Evolutionary conservation across 495 filamentous ascomycete genomes (phyloP).

Genomic region (Aspergillus leporis): DNA sequence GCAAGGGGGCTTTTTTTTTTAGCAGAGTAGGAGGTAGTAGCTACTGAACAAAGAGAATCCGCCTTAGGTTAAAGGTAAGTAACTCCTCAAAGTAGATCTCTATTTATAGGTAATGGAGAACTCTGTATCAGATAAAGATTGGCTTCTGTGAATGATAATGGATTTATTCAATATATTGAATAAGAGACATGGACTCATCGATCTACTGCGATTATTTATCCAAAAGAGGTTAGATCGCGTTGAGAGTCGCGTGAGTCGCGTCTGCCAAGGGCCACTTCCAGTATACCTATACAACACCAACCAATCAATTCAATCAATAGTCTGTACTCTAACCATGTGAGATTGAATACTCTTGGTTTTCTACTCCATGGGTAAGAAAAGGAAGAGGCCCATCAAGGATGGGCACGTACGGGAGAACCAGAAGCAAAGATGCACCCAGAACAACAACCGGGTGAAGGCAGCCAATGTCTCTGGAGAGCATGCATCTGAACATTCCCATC

Average conservation of each 20-base stretch:
- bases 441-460: slow-evolving; percentile 21
- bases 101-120: neutral
- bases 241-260: neutral
- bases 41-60: no score
- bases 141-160: no score
- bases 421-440: slow-evolving; percentile 22
- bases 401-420: slow-evolving; percentile 19
- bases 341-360: neutral
- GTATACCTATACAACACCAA: neutral
- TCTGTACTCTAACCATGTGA: neutral
- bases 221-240: neutral
- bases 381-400: slow-evolving; percentile 42
- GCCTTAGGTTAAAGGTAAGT: no score
- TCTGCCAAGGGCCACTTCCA: neutral
- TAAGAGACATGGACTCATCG: no score
- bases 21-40: no score
- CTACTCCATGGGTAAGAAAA: slow-evolving; percentile 42
- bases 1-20: no score
- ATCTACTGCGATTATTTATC: neutral
- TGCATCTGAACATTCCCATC: slow-evolving; percentile 44
- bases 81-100: no score
- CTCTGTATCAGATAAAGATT: neutral
- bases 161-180: no score
- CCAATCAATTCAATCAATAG: neutral
- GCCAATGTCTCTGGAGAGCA: slow-evolving; percentile 15